A percentile compares a stretch with the other conserved stretches of the same genome.
phyloP scores from a whole-genome alignment of 495 filamentous ascomycete genomes.

The Penicillium egyptiacum region DNA sequence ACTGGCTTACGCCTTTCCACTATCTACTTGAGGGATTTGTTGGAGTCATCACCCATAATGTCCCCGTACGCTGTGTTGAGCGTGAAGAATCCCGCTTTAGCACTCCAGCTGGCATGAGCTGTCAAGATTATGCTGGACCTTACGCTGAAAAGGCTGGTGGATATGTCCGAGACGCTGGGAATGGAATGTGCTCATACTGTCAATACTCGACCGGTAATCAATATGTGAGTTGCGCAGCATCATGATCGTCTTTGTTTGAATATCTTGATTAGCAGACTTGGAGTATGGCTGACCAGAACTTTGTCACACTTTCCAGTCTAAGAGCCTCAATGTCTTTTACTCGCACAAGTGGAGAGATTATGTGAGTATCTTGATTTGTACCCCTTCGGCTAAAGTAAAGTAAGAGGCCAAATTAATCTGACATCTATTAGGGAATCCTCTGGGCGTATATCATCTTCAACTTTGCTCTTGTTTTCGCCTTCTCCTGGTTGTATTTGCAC shows the following conservation, averaged over 20 bases:
- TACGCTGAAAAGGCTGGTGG: conserved; percentile 50
- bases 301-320: conserved; percentile 37
- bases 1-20: conserved; percentile 63
- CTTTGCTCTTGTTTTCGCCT: conserved; percentile 49
- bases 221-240: conserved; percentile 43
- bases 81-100: conserved; percentile 59
- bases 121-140: conserved; percentile 49
- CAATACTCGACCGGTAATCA: conserved; percentile 57
- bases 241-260: not conserved
- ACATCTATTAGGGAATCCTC: conserved; percentile 48
- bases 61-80: conserved; percentile 54
- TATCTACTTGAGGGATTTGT: conserved; percentile 62
- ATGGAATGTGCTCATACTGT: conserved; percentile 60
- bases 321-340: conserved; percentile 51
- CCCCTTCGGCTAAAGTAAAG: not conserved
- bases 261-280: not conserved
- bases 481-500: conserved; percentile 56
- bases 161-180: conserved; percentile 47
- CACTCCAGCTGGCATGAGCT: conserved; percentile 52
- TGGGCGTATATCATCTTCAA: conserved; percentile 58
- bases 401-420: not conserved
- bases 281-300: not conserved
- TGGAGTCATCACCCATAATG: conserved; percentile 52
- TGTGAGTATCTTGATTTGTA: conserved; percentile 37
- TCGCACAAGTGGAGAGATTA: conserved; percentile 62